Evolutionary conservation across 306 rosid genomes (phyloP), one percentile per base, ranked within the genome.

Genomic region (Vigna angularis): DNA sequence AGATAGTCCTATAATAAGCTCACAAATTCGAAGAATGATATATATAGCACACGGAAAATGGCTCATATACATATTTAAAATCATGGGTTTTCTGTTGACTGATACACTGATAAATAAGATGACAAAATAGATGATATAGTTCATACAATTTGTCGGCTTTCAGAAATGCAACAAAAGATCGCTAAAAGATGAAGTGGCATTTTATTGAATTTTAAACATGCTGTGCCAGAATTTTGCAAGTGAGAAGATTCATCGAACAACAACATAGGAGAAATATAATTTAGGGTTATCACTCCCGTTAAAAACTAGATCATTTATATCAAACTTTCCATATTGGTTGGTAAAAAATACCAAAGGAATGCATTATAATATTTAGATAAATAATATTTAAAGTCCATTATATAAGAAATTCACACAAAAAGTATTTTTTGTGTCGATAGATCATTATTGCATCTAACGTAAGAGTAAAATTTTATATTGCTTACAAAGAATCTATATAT

Each of bases 61-160:
- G 17, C 11, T 66, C 9, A 5, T 24, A 10, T 42, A 8, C 12
- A 42, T 42, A 42, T 42, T 8, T 9, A 9, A 42, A 9, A 42
- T 9, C 13, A 47, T 18, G 82, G 82, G 62, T 38, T 56, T 44
- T 28, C 55, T 38, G 24, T 45, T 42, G 28, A 38, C 28, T 26
- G 0, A 26, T 26, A 26, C 28, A 26, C 28, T 2, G 28, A 26
- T 26, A 2, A 17, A 49, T 30, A 62, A 70, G 18, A 17, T 75
- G 79, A 61, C 48, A 47, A n/a, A 47, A 62, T 62, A 62, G 38
- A 58, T 26, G 9, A 44, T 17, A n/a, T 59, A 48, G 62, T 30
- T 30, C 49, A 74, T 30, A 22, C 36, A 59, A 28, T 74, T 24
- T 57, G 50, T 65, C 22, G 50, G 70, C 44, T 49, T n/a, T 65